Conservation (phyloP, 2,329 filamentous ascomycete species). For the Fusarium temperatum region DNA sequence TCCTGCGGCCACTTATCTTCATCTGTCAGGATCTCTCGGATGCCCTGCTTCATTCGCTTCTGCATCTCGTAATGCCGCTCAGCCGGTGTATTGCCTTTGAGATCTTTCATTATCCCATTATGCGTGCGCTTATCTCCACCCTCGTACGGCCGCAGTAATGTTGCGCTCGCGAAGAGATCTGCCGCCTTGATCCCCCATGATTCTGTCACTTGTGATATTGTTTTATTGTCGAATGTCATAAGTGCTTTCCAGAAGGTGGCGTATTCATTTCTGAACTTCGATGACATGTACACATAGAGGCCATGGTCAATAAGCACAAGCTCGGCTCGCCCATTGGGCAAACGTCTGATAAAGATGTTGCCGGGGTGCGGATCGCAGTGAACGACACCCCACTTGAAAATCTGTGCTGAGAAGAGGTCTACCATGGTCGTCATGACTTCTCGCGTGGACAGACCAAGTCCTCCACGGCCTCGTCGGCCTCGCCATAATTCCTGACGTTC, state of each 20-base stretch:
- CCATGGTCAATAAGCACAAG: constrained; percentile 97
- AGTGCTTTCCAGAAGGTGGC: constrained; percentile 92
- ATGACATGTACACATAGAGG: constrained; percentile 90
- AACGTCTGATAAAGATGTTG: constrained; percentile 93
- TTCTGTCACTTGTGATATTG: constrained; percentile 75
- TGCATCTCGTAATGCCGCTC: constrained; percentile 93
- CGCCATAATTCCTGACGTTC: constrained; percentile 77
- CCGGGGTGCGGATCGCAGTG: constrained; percentile 98
- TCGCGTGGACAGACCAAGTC: constrained; percentile 82
- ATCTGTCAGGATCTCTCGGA: constrained; percentile 77
- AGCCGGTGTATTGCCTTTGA: constrained; percentile 64
- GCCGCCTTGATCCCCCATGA: constrained; percentile 89
- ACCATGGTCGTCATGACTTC: constrained; percentile 97
- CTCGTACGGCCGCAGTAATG: constrained; percentile 88
- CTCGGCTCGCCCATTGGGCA: constrained; percentile 83
- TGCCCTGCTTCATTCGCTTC: constrained; percentile 76
- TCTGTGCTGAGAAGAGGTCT: constrained; percentile 95
- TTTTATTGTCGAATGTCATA: constrained; percentile 90
- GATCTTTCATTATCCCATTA: constrained; percentile 71
- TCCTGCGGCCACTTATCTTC: constrained; percentile 91
- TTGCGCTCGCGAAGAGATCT: constrained; percentile 91
- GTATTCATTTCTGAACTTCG: constrained; percentile 86
- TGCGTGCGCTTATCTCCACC: constrained; percentile 78
- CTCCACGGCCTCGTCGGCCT: constrained; percentile 76
- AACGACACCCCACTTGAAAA: constrained; percentile 95